These are phyloP conservation scores for Lachancea dasiensis DNA, from an alignment of 805 yeast species.

Conservation along the genomic window DNA sequence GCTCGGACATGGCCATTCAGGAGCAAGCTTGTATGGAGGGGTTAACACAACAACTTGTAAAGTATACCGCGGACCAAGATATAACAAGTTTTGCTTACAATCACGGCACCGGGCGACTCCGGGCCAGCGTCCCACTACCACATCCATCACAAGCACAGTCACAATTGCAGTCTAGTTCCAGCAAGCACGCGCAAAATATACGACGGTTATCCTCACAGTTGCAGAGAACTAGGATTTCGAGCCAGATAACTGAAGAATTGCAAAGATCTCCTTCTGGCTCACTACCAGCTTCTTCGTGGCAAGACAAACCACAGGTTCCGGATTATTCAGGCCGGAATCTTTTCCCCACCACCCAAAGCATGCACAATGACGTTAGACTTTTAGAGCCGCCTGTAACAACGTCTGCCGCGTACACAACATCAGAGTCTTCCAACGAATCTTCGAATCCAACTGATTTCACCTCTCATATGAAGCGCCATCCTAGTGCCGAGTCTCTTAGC, in stretches of 20 bases:
- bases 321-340: too few species aligned
- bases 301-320: too few species aligned
- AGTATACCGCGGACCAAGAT: conserved; percentile 28
- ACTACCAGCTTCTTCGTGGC: too few species aligned
- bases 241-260: not conserved
- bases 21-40: conserved; percentile 28
- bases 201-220: conserved; percentile 27
- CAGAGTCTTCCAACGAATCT: conserved; percentile 24
- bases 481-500: conserved; percentile 30
- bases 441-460: conserved; percentile 33
- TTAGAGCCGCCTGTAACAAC: conserved; percentile 1
- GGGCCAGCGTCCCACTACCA: conserved; percentile 11
- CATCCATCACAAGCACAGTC: not conserved
- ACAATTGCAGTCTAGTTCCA: conserved; percentile 1
- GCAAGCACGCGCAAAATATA: conserved; percentile 14
- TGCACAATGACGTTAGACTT: too few species aligned
- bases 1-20: conserved; percentile 23
- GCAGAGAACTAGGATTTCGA: conserved; percentile 6
- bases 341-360: too few species aligned
- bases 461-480: conserved; percentile 22
- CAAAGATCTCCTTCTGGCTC: too few species aligned
- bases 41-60: conserved; percentile 20
- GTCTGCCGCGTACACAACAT: conserved; percentile 10
- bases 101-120: conserved; percentile 33
- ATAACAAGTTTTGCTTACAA: conserved; percentile 28